Percentiles rank a stretch among this genome's conserved stretches.
Evolutionary conservation across 176 grass and related monocot species (phyloP).

Genomic region (Aegilops longissima): DNA sequence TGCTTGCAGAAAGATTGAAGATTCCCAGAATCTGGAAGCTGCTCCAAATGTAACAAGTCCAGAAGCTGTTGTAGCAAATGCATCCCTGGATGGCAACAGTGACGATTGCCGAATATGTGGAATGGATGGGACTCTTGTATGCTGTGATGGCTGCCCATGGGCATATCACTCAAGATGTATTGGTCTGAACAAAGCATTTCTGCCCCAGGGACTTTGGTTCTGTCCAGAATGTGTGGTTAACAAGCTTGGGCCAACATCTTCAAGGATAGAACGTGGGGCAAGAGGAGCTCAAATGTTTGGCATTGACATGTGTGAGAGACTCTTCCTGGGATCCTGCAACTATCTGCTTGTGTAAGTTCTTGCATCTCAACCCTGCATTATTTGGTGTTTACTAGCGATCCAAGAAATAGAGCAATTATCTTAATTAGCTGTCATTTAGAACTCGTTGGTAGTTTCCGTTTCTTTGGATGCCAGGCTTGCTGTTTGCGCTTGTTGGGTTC

Average conservation of each 20-base stretch:
- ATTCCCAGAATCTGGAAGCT: conserved; percentile 23
- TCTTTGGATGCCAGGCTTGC: no score
- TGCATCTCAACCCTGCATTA: conserved; percentile 20
- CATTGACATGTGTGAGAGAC: conserved; percentile 60
- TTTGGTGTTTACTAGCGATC: not conserved
- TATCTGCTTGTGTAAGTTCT: conserved; percentile 97
- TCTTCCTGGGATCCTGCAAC: conserved; percentile 85
- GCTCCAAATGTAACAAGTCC: conserved; percentile 32
- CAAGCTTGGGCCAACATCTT: conserved; percentile 68
- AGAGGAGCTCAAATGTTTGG: conserved; percentile 83
- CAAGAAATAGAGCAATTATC: no score
- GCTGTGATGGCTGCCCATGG: conserved; percentile 90
- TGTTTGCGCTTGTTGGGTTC: no score
- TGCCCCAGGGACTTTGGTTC: conserved; percentile 80
- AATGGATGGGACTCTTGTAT: conserved; percentile 98
- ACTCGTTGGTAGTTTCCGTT: no score
- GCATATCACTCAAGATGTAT: conserved; percentile 99
- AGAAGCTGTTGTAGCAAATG: conserved; percentile 30
- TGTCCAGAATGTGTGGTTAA: conserved; percentile 90
- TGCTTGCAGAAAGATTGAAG: conserved; percentile 32
- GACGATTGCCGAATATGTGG: conserved; percentile 94
- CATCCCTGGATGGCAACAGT: conserved; percentile 80
- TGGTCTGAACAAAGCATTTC: conserved; percentile 76
- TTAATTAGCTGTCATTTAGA: no score
- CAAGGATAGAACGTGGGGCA: conserved; percentile 73